A percentile compares a stretch with the other conserved stretches of the same genome.
Conservation (phyloP, 495 filamentous ascomycete genomes). For the Pyrenula massariospora region DNA sequence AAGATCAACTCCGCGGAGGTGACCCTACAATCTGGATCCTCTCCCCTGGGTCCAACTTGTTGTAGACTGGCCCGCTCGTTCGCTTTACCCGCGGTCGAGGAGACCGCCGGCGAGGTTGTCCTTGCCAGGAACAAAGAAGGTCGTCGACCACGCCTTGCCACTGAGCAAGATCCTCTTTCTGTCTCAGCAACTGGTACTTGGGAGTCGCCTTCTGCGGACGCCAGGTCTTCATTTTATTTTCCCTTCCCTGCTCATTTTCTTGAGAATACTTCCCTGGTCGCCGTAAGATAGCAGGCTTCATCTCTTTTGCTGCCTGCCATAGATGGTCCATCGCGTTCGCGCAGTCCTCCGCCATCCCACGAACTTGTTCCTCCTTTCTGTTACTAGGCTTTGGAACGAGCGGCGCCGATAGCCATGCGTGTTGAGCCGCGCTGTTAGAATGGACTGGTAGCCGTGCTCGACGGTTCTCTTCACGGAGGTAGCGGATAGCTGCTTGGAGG, state of each 20-base stretch:
- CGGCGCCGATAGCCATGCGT: conserved; percentile 53
- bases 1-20: background rate
- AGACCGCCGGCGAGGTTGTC: background rate
- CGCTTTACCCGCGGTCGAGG: too few relatives aligned
- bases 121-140: background rate
- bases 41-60: background rate
- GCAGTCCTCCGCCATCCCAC: conserved; percentile 52
- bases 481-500: conserved; percentile 66
- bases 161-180: conserved; percentile 48
- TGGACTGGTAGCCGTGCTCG: conserved; percentile 52
- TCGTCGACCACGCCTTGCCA: conserved; percentile 51
- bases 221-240: conserved; percentile 45
- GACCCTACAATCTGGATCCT: background rate
- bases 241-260: background rate
- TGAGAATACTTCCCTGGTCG: conserved; percentile 26
- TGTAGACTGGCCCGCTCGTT: background rate
- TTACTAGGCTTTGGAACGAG: conserved; percentile 25
- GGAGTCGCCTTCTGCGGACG: conserved; percentile 45
- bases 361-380: conserved; percentile 39
- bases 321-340: conserved; percentile 61
- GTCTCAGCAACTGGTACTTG: conserved; percentile 44
- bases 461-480: conserved; percentile 66
- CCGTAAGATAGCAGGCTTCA: conserved; percentile 46
- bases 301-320: conserved; percentile 48
- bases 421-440: conserved; percentile 30